Conservation (phyloP, 805 yeast species). For the Yarrowia sp. region DNA sequence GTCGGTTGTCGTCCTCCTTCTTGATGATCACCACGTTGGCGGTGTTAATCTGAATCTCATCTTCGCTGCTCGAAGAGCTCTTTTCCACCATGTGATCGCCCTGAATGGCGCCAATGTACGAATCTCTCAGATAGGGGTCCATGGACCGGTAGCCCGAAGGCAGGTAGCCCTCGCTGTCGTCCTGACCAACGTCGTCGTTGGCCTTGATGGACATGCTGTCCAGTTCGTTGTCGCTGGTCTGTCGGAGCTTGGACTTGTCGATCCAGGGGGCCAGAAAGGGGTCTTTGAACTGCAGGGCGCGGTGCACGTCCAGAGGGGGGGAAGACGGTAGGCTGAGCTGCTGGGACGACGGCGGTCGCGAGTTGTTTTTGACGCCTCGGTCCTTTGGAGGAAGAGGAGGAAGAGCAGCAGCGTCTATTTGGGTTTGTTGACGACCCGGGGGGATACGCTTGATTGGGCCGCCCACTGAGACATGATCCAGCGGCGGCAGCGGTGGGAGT, state of each 20-base stretch:
- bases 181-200: constrained; percentile 32
- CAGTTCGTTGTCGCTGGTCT: constrained; percentile 14
- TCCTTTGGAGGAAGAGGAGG: constrained; percentile 20
- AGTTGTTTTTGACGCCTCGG: background rate
- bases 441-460: constrained; percentile 29
- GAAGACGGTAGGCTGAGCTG: constrained; percentile 10
- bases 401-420: background rate
- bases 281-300: constrained; percentile 36
- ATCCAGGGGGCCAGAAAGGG: constrained; percentile 30
- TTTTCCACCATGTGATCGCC: constrained; percentile 29
- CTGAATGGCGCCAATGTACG: constrained; percentile 30
- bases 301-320: constrained; percentile 15
- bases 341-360: background rate
- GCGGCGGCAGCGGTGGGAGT: constrained; percentile 25
- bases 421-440: constrained; percentile 27
- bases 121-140: constrained; percentile 30
- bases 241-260: constrained; percentile 18
- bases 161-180: constrained; percentile 4
- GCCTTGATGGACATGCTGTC: constrained; percentile 30
- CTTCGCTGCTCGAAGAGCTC: constrained; percentile 20
- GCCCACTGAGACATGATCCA: constrained; percentile 19
- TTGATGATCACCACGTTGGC: constrained; percentile 20
- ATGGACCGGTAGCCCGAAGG: constrained; percentile 32
- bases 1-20: constrained; percentile 20
- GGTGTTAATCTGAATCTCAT: constrained; percentile 16